Evolutionary conservation across 1,284 basidiomycete genomes (phyloP).

Genomic region (Ustilago lituana): DNA sequence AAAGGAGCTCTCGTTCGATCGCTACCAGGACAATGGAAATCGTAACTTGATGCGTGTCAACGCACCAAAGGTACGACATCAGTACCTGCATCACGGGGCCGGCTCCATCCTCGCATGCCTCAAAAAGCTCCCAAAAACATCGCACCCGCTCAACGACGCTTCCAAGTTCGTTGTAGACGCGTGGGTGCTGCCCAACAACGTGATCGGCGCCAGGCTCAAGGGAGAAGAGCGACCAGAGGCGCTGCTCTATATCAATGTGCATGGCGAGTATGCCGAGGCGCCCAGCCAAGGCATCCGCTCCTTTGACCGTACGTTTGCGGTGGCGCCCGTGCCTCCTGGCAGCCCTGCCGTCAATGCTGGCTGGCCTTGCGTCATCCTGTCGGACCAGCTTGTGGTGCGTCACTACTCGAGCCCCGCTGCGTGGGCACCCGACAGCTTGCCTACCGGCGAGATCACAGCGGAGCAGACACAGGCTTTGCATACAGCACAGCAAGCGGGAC

Average conservation of each 20-base stretch:
- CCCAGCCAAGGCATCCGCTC: slow-evolving; percentile 78
- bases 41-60: slow-evolving; percentile 63
- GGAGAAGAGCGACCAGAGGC: slow-evolving; percentile 68
- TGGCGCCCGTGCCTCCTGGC: slow-evolving; percentile 80
- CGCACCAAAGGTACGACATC: slow-evolving; percentile 43
- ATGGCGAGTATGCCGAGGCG: slow-evolving; percentile 88
- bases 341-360: slow-evolving; percentile 83
- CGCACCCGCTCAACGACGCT: slow-evolving; percentile 75
- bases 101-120: slow-evolving; percentile 76
- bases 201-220: slow-evolving; percentile 52
- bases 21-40: slow-evolving; percentile 71
- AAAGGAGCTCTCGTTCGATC: slow-evolving; percentile 78
- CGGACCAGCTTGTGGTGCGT: slow-evolving; percentile 85
- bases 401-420: slow-evolving; percentile 83
- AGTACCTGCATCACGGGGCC: slow-evolving; percentile 74
- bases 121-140: slow-evolving; percentile 77
- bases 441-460: slow-evolving; percentile 47
- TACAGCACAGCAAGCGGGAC: slow-evolving; percentile 15
- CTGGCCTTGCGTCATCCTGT: slow-evolving; percentile 89
- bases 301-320: slow-evolving; percentile 90
- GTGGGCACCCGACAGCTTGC: slow-evolving; percentile 68
- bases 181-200: slow-evolving; percentile 73
- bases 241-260: slow-evolving; percentile 80
- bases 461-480: slow-evolving; percentile 27
- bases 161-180: slow-evolving; percentile 87